phyloP scores from a whole-genome alignment of 352 stramenopile genomes.

The Pythium aphanidermatum region DNA sequence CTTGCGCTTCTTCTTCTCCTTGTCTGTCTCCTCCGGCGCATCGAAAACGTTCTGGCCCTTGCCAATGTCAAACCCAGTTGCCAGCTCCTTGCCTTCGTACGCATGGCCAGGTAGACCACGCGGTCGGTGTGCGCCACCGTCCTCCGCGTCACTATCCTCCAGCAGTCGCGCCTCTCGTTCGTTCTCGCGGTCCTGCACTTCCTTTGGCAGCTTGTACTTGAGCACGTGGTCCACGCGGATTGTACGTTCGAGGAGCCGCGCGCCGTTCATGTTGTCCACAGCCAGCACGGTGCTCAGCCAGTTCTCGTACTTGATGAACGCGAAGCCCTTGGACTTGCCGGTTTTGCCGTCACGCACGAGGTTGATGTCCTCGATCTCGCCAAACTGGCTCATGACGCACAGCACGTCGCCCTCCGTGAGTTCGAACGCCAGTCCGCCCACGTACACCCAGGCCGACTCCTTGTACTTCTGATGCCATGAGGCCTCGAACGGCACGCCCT shows the following conservation, averaged over 20 bases:
- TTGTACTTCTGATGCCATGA: constrained; percentile 88
- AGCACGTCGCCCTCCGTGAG: constrained; percentile 96
- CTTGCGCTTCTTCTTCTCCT: constrained; percentile 40
- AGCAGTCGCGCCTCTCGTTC: constrained; percentile 29
- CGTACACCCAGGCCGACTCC: constrained; percentile 95
- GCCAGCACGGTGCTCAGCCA: constrained; percentile 94
- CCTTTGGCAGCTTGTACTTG: constrained; percentile 95
- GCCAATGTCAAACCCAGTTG: constrained; percentile 52
- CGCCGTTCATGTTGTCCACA: constrained; percentile 97
- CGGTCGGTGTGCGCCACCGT: constrained; percentile 2
- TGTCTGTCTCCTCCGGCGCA: constrained; percentile 40
- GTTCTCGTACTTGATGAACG: constrained; percentile 98
- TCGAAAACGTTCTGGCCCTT: constrained; percentile 84
- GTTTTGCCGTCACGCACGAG: constrained; percentile 94
- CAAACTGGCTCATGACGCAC: constrained; percentile 86
- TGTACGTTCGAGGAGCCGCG: constrained; percentile 85
- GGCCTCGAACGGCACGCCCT: constrained; percentile 52
- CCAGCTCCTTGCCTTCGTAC: constrained; percentile 86
- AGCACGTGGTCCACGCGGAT: constrained; percentile 97
- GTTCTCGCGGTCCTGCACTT: constrained; percentile 80
- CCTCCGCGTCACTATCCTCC: constrained; percentile 10
- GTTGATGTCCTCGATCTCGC: constrained; percentile 95
- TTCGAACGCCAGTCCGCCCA: constrained; percentile 90
- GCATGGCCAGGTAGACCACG: constrained; percentile 73
- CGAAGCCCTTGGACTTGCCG: constrained; percentile 95